Conservation (phyloP, 2,329 filamentous ascomycete genomes). For the Epichloe sylvatica region DNA sequence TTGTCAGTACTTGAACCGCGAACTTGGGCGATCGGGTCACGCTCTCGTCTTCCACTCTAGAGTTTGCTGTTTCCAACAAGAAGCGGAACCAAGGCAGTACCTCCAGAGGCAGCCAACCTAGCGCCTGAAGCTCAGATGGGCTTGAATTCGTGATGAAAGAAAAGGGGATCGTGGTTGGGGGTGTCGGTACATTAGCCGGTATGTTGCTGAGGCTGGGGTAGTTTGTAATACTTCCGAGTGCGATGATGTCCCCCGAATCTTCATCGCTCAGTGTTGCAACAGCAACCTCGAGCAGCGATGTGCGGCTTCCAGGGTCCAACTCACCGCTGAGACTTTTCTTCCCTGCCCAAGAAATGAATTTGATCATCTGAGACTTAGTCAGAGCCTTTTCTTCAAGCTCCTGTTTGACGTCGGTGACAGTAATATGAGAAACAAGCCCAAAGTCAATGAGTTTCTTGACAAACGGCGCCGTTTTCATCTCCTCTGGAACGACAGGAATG, state of each 20-base stretch:
- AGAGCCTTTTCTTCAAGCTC: conserved; percentile 76
- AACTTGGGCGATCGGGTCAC: conserved; percentile 61
- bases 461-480: conserved; percentile 60
- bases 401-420: conserved; percentile 68
- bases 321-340: conserved; percentile 58
- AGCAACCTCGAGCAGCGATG: conserved; percentile 62
- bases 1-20: conserved; percentile 58
- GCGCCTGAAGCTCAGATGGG: conserved; percentile 54
- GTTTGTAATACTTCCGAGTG: conserved; percentile 58
- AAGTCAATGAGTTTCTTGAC: conserved; percentile 70
- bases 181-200: conserved; percentile 66
- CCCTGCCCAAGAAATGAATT: conserved; percentile 75
- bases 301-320: conserved; percentile 53
- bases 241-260: conserved; percentile 58
- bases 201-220: conserved; percentile 70
- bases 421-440: conserved; percentile 76
- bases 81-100: conserved; percentile 76
- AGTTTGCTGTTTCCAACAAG: conserved; percentile 54
- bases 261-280: conserved; percentile 55
- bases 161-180: conserved; percentile 70
- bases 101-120: conserved; percentile 78
- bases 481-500: conserved; percentile 72
- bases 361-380: conserved; percentile 59
- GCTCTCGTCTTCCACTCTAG: conserved; percentile 48
- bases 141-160: conserved; percentile 62